Evolutionary conservation across 306 rosid genomes (phyloP).

Genomic region (Prunus dulcis): DNA sequence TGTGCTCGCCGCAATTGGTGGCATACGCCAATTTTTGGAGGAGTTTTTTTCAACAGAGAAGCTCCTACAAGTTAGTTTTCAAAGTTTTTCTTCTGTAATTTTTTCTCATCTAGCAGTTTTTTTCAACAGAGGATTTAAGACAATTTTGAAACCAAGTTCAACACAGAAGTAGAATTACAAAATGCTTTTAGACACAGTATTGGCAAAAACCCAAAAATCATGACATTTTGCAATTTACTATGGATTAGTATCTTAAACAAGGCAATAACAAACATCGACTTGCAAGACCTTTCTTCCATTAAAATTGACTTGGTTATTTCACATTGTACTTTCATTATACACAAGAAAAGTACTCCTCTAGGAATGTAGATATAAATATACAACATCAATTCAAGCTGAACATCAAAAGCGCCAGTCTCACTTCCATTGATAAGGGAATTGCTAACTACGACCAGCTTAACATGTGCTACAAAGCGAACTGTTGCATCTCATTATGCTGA

Average conservation of each 20-base stretch:
- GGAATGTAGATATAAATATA: background rate
- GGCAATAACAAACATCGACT: background rate
- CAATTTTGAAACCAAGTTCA: too few species aligned
- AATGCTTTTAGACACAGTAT: too few species aligned
- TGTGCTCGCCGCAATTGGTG: constrained; percentile 34
- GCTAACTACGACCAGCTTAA: background rate
- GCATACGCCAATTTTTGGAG: constrained; percentile 37
- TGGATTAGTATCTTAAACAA: too few species aligned
- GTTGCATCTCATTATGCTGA: background rate
- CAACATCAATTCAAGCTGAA: background rate
- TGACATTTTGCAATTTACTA: too few species aligned
- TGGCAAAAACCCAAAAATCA: too few species aligned
- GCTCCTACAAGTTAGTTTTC: background rate
- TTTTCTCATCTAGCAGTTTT: too few species aligned
- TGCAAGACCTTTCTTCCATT: background rate
- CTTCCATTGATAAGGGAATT: background rate
- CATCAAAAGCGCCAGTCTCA: background rate
- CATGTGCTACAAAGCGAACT: background rate
- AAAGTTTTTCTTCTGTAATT: too few species aligned
- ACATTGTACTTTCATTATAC: background rate
- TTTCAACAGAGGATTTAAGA: too few species aligned
- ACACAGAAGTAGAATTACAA: too few species aligned
- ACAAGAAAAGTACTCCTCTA: too few species aligned
- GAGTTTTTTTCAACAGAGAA: background rate
- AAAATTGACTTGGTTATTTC: background rate